These are phyloP conservation scores for Candida piceae DNA, from an alignment of 805 yeast genomes.

Conservation along the genomic window DNA sequence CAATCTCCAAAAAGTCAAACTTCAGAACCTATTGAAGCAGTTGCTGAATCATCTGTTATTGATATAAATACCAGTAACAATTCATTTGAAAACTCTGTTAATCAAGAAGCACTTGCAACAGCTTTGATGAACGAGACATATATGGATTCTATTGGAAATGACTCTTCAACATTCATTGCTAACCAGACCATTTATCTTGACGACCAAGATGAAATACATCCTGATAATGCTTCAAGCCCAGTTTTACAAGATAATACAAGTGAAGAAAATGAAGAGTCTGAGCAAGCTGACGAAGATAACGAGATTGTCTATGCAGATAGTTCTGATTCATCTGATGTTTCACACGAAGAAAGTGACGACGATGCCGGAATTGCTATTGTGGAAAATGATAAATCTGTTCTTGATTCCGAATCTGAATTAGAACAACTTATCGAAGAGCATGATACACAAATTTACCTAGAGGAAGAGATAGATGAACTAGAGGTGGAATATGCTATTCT, in stretches of 20 bases:
- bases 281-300: conserved; percentile 1
- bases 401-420: conserved; percentile 7
- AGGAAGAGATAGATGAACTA: conserved; percentile 6
- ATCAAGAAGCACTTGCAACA: conserved; percentile 24
- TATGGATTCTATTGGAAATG: conserved; percentile 4
- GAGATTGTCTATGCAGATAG: background rate
- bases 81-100: conserved; percentile 7
- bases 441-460: conserved; percentile 4
- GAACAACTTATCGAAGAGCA: conserved; percentile 5
- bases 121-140: conserved; percentile 22
- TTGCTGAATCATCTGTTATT: conserved; percentile 26
- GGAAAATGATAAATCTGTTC: conserved; percentile 5
- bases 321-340: background rate
- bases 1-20: too few species aligned
- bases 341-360: conserved; percentile 8
- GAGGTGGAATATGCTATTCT: conserved; percentile 8
- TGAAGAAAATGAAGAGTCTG: conserved; percentile 1
- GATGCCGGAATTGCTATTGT: conserved; percentile 1
- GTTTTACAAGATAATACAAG: background rate
- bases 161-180: conserved; percentile 15
- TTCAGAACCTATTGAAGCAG: conserved; percentile 7
- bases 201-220: too few species aligned
- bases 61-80: conserved; percentile 6
- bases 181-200: conserved; percentile 23
- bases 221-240: too few species aligned